Conservation (phyloP, 1,284 basidiomycete species). For the Sporisorium sorghi region DNA sequence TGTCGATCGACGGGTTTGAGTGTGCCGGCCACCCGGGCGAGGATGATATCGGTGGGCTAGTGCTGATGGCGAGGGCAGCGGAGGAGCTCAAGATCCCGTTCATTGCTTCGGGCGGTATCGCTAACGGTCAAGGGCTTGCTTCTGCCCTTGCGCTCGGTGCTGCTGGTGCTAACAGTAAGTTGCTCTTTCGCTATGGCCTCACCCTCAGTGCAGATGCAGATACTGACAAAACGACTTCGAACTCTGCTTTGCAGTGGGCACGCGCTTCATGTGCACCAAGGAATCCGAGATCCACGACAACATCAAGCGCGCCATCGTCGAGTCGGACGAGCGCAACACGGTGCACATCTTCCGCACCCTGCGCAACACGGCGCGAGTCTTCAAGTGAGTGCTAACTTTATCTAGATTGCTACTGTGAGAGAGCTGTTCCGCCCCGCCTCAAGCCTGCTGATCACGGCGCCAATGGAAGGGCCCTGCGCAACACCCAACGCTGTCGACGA, state of each 20-base stretch:
- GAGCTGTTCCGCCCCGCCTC: background rate
- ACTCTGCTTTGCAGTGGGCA: constrained; percentile 72
- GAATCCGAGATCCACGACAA: constrained; percentile 85
- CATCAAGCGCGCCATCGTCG: constrained; percentile 89
- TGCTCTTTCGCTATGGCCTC: background rate
- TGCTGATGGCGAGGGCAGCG: constrained; percentile 87
- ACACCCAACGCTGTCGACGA: background rate
- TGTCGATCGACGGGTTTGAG: constrained; percentile 72
- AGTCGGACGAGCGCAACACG: constrained; percentile 81
- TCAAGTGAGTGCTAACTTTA: constrained; percentile 72
- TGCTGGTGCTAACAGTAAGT: constrained; percentile 86
- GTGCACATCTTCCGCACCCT: constrained; percentile 86
- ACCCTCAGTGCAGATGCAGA: background rate
- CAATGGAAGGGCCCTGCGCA: constrained; percentile 32
- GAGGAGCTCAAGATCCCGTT: constrained; percentile 86
- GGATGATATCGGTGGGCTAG: constrained; percentile 90
- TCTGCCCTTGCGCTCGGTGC: constrained; percentile 86
- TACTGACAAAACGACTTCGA: background rate
- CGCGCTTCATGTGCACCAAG: constrained; percentile 82
- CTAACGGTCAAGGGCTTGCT: constrained; percentile 78
- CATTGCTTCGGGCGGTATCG: constrained; percentile 82
- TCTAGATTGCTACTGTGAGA: background rate
- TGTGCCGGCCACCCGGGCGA: constrained; percentile 94
- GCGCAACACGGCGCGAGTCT: constrained; percentile 87
- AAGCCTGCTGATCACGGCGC: constrained; percentile 6